Evolutionary conservation across 1,284 basidiomycete genomes (phyloP).

Genomic region (Cystobasidium sp.): DNA sequence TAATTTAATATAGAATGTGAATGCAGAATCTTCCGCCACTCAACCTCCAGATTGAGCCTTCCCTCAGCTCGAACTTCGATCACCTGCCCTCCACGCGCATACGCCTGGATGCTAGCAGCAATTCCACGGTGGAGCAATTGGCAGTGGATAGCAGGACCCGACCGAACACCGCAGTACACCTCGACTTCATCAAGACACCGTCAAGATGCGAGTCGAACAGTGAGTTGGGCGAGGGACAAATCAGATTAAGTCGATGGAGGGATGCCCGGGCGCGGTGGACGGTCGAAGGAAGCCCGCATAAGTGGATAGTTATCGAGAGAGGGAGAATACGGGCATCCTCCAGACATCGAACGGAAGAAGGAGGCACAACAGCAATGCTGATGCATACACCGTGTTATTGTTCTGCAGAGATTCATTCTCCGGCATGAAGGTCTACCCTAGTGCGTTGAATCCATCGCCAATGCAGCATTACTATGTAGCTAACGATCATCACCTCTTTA

Average conservation of each 20-base stretch:
- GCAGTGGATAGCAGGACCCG: background rate
- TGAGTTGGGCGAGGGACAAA: constrained; percentile 60
- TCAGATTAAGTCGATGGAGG: constrained; percentile 4
- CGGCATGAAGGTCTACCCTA: constrained; percentile 93
- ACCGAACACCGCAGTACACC: background rate
- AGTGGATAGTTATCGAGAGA: background rate
- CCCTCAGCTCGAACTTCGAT: background rate
- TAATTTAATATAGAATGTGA: background rate
- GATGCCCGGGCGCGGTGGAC: background rate
- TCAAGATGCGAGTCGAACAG: constrained; percentile 88
- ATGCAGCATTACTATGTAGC: background rate
- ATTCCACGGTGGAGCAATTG: background rate
- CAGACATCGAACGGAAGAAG: constrained; percentile 2
- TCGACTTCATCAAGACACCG: constrained; percentile 39
- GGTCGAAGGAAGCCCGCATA: background rate
- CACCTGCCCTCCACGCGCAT: too few relatives aligned
- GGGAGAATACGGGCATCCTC: too few relatives aligned
- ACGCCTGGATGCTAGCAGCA: too few relatives aligned
- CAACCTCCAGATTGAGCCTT: background rate
- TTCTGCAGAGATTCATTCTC: constrained; percentile 69
- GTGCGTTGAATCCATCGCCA: constrained; percentile 64
- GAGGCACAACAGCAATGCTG: constrained; percentile 1
- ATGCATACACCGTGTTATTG: constrained; percentile 3
- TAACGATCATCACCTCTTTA: constrained; percentile 1
- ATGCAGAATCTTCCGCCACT: constrained; percentile 16